These are phyloP conservation scores for Escovopsis sp. DNA, from an alignment of 2,329 filamentous ascomycete species.

Conservation along the genomic window DNA sequence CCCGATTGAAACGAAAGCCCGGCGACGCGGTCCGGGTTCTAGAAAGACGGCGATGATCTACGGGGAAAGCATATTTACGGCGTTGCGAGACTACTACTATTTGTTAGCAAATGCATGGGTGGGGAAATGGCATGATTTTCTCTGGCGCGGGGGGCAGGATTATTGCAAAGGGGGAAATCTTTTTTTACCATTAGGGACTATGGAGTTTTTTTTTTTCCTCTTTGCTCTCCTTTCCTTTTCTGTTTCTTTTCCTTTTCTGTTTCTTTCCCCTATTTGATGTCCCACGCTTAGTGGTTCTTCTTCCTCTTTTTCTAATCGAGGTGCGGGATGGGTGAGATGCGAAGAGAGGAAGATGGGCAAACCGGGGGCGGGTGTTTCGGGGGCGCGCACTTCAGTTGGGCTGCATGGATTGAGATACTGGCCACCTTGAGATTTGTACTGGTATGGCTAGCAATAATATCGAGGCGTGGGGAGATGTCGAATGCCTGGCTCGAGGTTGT, in stretches of 20 bases:
- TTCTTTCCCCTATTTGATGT: no score
- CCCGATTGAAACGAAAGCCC: conserved; percentile 15
- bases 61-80: conserved; percentile 20
- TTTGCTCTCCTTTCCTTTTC: no score
- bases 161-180: conserved; percentile 10
- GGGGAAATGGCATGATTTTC: conserved; percentile 15
- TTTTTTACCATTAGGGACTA: no score
- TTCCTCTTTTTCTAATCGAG: not conserved
- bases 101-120: conserved; percentile 12
- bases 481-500: not conserved
- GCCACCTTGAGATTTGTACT: no score
- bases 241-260: no score
- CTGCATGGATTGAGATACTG: no score
- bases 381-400: no score
- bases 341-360: not conserved
- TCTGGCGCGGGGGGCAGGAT: conserved; percentile 5
- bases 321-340: conserved; percentile 5
- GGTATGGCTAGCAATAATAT: conserved; percentile 9
- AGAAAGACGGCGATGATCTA: conserved; percentile 14
- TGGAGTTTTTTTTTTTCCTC: not conserved
- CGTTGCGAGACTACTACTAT: conserved; percentile 19
- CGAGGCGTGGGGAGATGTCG: conserved; percentile 6
- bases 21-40: conserved; percentile 15
- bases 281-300: not conserved
- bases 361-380: no score